Conservation (phyloP, 306 rosid genomes). For the Quercus wislizeni region DNA sequence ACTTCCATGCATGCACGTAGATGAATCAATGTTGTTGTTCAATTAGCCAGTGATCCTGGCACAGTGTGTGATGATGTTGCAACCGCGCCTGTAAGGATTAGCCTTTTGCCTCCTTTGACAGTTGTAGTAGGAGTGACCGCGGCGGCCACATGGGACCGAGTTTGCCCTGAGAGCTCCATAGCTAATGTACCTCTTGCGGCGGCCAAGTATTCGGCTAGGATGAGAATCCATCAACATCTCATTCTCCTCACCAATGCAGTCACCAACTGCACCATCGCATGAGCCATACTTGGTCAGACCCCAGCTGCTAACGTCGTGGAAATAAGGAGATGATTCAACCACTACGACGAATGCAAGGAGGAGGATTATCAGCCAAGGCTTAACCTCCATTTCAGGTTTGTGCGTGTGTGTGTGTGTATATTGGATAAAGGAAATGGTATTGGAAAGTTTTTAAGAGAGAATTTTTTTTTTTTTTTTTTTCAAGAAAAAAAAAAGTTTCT, state of each 20-base stretch:
- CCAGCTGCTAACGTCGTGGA: slow-evolving; percentile 9
- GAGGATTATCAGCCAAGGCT: slow-evolving; percentile 25
- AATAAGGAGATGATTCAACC: slow-evolving; percentile 25
- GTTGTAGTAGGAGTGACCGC: slow-evolving; percentile 53
- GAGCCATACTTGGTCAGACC: background rate
- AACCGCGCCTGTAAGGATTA: slow-evolving; percentile 50
- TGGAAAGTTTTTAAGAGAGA: background rate
- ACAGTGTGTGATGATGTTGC: slow-evolving; percentile 43
- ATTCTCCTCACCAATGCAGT: slow-evolving; percentile 33
- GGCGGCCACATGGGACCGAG: slow-evolving; percentile 34
- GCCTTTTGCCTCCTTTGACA: slow-evolving; percentile 26
- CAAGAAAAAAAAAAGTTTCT: background rate
- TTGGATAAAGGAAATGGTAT: too few relatives aligned
- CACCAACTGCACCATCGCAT: slow-evolving; percentile 8
- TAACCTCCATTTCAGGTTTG: slow-evolving; percentile 32
- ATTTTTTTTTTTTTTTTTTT: too few relatives aligned
- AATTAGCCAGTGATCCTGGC: slow-evolving; percentile 32
- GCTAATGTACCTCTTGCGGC: slow-evolving; percentile 16
- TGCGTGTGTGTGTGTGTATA: too few relatives aligned
- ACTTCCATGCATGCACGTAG: background rate
- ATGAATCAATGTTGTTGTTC: background rate
- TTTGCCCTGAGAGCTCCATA: slow-evolving; percentile 34
- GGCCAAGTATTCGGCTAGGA: background rate
- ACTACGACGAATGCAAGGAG: slow-evolving; percentile 32
- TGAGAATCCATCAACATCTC: slow-evolving; percentile 43